phyloP scores from a whole-genome alignment of 2,329 filamentous ascomycete species.

The Botrytis byssoidea region DNA sequence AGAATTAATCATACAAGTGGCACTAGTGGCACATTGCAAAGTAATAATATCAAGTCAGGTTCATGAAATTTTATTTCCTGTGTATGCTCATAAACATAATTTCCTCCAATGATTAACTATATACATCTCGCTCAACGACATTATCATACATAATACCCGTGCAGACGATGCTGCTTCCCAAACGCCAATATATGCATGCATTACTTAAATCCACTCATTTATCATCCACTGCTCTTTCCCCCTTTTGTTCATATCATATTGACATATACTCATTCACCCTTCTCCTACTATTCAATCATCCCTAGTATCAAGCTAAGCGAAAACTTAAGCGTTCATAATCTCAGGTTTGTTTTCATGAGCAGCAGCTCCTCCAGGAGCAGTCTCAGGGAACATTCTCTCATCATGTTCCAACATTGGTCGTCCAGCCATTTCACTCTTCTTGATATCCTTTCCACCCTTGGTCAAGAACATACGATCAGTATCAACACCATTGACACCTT shows the following conservation, averaged over 20 bases:
- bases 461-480: slow-evolving; percentile 25
- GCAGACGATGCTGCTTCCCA: slow-evolving; percentile 6
- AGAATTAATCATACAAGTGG: background rate
- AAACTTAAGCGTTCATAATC: background rate
- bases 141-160: slow-evolving; percentile 7
- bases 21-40: background rate
- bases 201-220: background rate
- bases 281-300: background rate
- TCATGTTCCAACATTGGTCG: slow-evolving; percentile 29
- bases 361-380: background rate
- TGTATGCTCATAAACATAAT: background rate
- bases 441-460: slow-evolving; percentile 25
- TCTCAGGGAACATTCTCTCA: slow-evolving; percentile 27
- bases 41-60: background rate
- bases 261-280: background rate
- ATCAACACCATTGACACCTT: slow-evolving; percentile 24
- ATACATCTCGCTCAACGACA: background rate
- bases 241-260: background rate
- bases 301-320: background rate
- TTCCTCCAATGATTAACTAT: background rate
- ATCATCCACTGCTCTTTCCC: background rate
- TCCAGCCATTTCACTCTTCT: slow-evolving; percentile 25
- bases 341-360: background rate
- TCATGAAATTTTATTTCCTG: background rate
- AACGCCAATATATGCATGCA: slow-evolving; percentile 6